Evolutionary conservation across 1,284 basidiomycete species (phyloP).

Genomic region (Lignosus rhinocerotis): DNA sequence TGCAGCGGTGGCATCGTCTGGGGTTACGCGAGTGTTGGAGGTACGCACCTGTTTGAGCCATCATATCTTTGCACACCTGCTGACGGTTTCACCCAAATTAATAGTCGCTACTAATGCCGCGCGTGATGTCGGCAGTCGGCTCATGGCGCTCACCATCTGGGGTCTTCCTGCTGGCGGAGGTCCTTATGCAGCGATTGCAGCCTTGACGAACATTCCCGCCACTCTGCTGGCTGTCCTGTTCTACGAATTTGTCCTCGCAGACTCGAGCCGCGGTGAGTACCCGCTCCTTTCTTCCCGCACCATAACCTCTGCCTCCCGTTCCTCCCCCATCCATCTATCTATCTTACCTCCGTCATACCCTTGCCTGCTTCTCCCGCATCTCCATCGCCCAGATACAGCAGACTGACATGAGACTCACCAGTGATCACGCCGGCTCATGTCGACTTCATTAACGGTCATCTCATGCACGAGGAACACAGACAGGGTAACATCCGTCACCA

Average conservation of each 20-base stretch:
- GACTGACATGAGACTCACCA: constrained; percentile 10
- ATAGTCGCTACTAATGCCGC: constrained; percentile 64
- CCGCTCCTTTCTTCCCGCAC: too few species aligned
- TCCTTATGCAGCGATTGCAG: constrained; percentile 60
- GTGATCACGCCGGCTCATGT: constrained; percentile 27
- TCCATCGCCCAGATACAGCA: not conserved
- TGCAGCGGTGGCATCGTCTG: constrained; percentile 55
- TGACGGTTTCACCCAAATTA: not conserved
- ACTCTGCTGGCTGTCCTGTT: constrained; percentile 50
- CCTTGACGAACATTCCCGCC: constrained; percentile 66
- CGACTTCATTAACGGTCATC: constrained; percentile 26
- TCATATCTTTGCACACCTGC: not conserved
- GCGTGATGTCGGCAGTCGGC: constrained; percentile 63
- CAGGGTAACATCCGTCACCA: constrained; percentile 14
- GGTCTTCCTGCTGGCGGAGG: constrained; percentile 55
- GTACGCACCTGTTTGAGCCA: constrained; percentile 36
- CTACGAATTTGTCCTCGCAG: constrained; percentile 56
- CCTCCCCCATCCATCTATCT: not conserved
- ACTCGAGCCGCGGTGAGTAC: constrained; percentile 49
- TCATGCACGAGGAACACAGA: constrained; percentile 30
- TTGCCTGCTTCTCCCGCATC: not conserved
- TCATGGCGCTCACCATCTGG: constrained; percentile 62
- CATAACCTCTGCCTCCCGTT: not conserved
- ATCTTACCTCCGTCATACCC: not conserved
- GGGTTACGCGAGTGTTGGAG: constrained; percentile 53